These are phyloP conservation scores for Yamadazyma sp. DNA, from an alignment of 805 yeast species.

Conservation along the genomic window DNA sequence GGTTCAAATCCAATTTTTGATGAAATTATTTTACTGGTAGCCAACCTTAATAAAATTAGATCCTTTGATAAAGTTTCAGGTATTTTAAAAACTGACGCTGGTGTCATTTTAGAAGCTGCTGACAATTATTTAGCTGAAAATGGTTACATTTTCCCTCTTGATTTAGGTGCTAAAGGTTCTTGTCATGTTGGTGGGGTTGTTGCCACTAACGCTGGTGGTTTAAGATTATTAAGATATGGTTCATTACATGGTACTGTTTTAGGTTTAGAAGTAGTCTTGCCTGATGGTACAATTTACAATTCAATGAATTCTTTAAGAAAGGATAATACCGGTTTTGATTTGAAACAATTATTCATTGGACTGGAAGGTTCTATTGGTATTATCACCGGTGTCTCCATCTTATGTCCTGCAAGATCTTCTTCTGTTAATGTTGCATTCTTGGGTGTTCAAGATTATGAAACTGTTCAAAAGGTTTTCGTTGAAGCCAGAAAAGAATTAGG, in stretches of 20 bases:
- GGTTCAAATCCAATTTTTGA: constrained; percentile 92
- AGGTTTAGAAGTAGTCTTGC: constrained; percentile 89
- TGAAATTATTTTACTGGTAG: constrained; percentile 73
- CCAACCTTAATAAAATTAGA: constrained; percentile 72
- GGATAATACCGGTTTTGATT: constrained; percentile 93
- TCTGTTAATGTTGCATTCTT: constrained; percentile 85
- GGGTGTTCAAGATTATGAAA: constrained; percentile 76
- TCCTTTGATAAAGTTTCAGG: constrained; percentile 82
- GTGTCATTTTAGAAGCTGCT: constrained; percentile 82
- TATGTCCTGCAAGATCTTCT: constrained; percentile 86
- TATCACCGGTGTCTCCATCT: constrained; percentile 83
- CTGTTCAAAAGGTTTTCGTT: constrained; percentile 79
- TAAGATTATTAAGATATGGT: constrained; percentile 82
- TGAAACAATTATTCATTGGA: constrained; percentile 90
- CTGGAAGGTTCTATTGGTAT: constrained; percentile 91
- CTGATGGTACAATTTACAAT: constrained; percentile 79
- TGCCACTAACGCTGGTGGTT: constrained; percentile 96
- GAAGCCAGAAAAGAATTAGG: constrained; percentile 75
- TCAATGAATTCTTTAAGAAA: constrained; percentile 85
- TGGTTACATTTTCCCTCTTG: constrained; percentile 91
- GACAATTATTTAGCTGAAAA: constrained; percentile 72
- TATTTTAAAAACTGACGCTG: constrained; percentile 85
- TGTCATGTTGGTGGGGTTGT: constrained; percentile 95
- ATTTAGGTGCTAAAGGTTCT: constrained; percentile 94
- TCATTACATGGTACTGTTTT: constrained; percentile 88